Conservation (phyloP, 1,284 basidiomycete species). For the Sphaerobolus stellatus region DNA sequence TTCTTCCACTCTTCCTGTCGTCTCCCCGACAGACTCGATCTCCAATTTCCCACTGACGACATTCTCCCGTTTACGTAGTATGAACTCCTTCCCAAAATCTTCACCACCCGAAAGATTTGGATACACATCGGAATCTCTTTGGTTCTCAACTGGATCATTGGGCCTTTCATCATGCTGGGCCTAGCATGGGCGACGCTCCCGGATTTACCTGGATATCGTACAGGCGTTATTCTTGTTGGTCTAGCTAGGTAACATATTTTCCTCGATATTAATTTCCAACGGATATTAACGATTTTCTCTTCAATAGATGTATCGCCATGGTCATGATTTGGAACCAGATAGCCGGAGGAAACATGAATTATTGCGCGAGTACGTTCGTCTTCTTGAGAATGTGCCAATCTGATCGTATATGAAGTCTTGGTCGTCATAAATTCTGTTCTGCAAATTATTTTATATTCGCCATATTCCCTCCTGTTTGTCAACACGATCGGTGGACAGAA, state of each 20-base stretch:
- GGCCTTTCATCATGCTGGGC: slow-evolving; percentile 79
- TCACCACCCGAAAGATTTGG: slow-evolving; percentile 61
- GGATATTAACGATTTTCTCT: slow-evolving; percentile 44
- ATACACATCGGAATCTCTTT: slow-evolving; percentile 71
- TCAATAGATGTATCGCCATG: slow-evolving; percentile 73
- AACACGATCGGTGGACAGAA: slow-evolving; percentile 59
- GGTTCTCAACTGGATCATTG: slow-evolving; percentile 80
- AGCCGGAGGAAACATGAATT: slow-evolving; percentile 72
- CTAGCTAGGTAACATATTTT: slow-evolving; percentile 42
- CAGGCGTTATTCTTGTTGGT: slow-evolving; percentile 58
- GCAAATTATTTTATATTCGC: slow-evolving; percentile 79
- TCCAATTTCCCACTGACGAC: not conserved
- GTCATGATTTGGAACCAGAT: slow-evolving; percentile 84
- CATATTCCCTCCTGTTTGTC: slow-evolving; percentile 74
- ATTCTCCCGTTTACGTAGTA: slow-evolving; percentile 74
- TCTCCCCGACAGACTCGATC: not conserved
- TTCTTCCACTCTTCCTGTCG: too few species aligned
- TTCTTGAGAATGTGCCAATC: slow-evolving; percentile 47
- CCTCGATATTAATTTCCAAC: slow-evolving; percentile 23
- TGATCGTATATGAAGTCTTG: slow-evolving; percentile 33
- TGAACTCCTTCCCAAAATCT: slow-evolving; percentile 63
- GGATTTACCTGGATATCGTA: slow-evolving; percentile 64
- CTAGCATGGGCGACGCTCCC: slow-evolving; percentile 85
- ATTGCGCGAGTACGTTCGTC: slow-evolving; percentile 60
- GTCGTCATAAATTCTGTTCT: slow-evolving; percentile 64